A percentile compares a stretch with the other conserved stretches of the same genome.
These are phyloP conservation scores for Macrolepiota dolichaula DNA, from an alignment of 768 basidiomycete genomes.

Conservation along the genomic window DNA sequence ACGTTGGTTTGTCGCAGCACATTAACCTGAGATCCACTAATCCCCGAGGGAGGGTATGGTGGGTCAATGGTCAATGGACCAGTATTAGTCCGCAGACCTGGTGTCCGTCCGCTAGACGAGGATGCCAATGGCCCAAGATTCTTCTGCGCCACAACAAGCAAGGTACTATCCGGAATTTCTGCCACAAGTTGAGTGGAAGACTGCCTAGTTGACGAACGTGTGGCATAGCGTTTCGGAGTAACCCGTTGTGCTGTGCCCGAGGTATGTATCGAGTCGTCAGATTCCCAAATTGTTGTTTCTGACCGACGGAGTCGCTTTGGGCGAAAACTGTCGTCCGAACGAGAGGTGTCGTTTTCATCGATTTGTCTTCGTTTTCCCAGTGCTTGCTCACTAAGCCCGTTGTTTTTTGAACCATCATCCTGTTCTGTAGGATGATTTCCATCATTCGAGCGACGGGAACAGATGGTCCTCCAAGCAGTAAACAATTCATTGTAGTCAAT, in stretches of 20 bases:
- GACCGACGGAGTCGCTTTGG: constrained; percentile 7
- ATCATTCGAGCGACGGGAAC: neutral
- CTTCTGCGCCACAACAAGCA: neutral
- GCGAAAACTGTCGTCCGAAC: neutral
- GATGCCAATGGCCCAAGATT: neutral
- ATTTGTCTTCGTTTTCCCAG: constrained; percentile 1
- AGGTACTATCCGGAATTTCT: neutral
- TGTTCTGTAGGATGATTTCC: neutral
- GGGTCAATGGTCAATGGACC: neutral
- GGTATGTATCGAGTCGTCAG: neutral
- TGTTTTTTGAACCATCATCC: neutral
- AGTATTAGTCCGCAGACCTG: neutral
- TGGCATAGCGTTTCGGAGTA: neutral
- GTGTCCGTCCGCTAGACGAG: neutral
- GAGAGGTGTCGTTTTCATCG: neutral
- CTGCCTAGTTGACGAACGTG: neutral
- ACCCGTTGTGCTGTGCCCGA: neutral
- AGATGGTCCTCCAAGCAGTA: neutral
- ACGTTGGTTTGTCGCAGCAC: neutral
- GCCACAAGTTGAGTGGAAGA: neutral
- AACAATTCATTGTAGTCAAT: neutral
- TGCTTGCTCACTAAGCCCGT: neutral
- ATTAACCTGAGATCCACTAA: neutral
- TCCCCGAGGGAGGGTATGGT: neutral
- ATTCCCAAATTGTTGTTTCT: neutral